Base-by-base conservation (phyloP, 495 filamentous ascomycete species). In the Amorphotheca resinae region DNA sequence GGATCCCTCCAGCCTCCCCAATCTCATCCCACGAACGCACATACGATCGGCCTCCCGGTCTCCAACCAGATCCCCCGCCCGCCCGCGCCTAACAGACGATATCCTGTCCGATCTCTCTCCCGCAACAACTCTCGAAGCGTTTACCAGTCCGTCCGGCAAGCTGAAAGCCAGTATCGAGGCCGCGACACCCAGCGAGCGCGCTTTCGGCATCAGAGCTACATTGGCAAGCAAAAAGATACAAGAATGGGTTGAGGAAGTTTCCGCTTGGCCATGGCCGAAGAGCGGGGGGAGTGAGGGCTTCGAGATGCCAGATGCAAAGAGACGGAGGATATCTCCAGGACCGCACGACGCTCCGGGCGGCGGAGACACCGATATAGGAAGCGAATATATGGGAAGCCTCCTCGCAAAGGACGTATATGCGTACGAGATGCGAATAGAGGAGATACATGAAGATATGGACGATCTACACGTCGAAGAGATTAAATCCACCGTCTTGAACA, bases 381-480 rank as follows among this genome's bases (percentile, higher is more conserved):
- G 41, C 26, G 63, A 65, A 35, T 84, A 80, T 55, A 80, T 72
- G 59, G 87, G 88, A 3, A 79, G 79, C 50, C 63, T 95, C 20
- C 71, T 73, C 15, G 70, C 68, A 15, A 53, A 60, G 4, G 63
- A 76, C 21, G 77, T 88, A 0, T 58, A 70, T 22, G 55, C 64
- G 38, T 87, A 91, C 56, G 82, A 88, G 54, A 63, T 59, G 28
- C 72, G 89, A 21, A 70, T 93, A 18, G 81, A 89, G 26, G 75
- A 80, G 41, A 94, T 98, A 48, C 66, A 66, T 16, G 73, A 77
- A 37, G 80, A 76, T 38, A 75, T 95, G 67, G 84, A 89, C 16
- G 70, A 73, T 32, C 64, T 98, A 35, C 76, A 87, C 41, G 70
- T 98, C 34, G 87, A 95, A 48, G 87, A 93, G 51, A 76, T 96